Conservation (phyloP, 441 rosid species). For the Adansonia grandidieri region DNA sequence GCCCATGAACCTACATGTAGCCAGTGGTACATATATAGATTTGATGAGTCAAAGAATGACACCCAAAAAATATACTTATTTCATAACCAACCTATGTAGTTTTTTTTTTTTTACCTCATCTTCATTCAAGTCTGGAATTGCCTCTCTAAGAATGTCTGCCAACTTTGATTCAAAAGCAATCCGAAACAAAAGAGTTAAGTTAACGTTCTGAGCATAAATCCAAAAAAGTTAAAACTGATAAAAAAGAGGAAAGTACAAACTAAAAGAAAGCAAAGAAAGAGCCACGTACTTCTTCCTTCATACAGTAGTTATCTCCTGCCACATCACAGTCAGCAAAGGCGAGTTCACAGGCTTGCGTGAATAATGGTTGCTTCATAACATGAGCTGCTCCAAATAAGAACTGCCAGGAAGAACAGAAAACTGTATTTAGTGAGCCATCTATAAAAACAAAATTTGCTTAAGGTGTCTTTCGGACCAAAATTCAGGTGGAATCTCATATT, state of each 20-base stretch:
- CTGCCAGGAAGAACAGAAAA: slow-evolving; percentile 46
- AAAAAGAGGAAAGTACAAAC: slow-evolving; percentile 12
- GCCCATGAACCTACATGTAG: slow-evolving; percentile 51
- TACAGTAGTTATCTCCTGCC: slow-evolving; percentile 50
- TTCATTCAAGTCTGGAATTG: slow-evolving; percentile 55
- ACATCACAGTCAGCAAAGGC: slow-evolving; percentile 60
- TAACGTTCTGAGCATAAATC: not conserved
- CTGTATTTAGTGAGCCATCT: not conserved
- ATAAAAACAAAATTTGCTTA: not conserved
- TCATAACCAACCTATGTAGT: not conserved
- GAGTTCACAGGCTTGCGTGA: slow-evolving; percentile 66
- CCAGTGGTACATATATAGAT: slow-evolving; percentile 12
- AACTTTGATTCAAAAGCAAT: slow-evolving; percentile 53
- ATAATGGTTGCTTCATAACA: slow-evolving; percentile 66
- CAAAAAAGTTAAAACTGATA: slow-evolving; percentile 6
- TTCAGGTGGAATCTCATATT: not conserved
- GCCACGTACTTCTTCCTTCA: slow-evolving; percentile 60
- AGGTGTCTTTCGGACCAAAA: not conserved
- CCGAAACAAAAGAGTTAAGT: slow-evolving; percentile 17
- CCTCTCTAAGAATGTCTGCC: slow-evolving; percentile 55
- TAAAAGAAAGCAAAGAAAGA: not conserved
- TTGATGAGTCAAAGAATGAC: not conserved
- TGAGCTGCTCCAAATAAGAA: slow-evolving; percentile 80
- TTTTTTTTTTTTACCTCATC: slow-evolving; percentile 50
- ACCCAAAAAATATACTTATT: not conserved